A percentile compares a stretch with the other conserved stretches of the same genome.
Evolutionary conservation across 2,329 filamentous ascomycete genomes (phyloP).

Genomic region (Davidsoniella virescens): DNA sequence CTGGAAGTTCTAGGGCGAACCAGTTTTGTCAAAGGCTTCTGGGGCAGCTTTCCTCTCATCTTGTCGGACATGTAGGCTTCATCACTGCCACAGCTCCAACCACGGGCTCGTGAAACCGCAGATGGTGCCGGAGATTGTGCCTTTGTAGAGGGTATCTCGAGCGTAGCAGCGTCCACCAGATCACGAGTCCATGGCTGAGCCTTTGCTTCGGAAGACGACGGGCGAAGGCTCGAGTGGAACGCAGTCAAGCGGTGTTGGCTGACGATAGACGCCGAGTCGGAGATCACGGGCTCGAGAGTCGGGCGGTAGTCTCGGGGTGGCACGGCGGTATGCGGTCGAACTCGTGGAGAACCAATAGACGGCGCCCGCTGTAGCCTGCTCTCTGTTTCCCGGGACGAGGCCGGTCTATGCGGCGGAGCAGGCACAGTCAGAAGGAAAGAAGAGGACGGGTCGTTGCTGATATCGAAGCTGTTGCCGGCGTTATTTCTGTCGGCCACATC

Average conservation of each 20-base stretch:
- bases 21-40: background rate
- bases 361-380: background rate
- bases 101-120: constrained; percentile 1
- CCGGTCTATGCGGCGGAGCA: background rate
- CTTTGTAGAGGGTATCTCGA: background rate
- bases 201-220: background rate
- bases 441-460: background rate
- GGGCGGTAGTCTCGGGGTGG: constrained; percentile 1
- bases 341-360: background rate
- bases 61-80: constrained; percentile 1
- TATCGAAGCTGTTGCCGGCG: constrained; percentile 19
- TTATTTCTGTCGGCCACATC: constrained; percentile 49
- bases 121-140: constrained; percentile 8
- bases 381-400: constrained; percentile 3
- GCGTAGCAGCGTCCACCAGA: constrained; percentile 5
- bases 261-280: constrained; percentile 10
- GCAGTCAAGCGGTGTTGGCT: constrained; percentile 12
- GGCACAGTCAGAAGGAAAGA: constrained; percentile 2
- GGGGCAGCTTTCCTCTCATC: constrained; percentile 6
- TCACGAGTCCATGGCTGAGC: constrained; percentile 8
- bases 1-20: background rate
- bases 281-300: background rate
- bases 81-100: constrained; percentile 9
- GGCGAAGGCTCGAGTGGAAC: constrained; percentile 3
- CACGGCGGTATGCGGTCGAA: constrained; percentile 6